Evolutionary conservation across 371 early-diverging fungal genomes (phyloP).

Genomic region (Mortierella sp.): DNA sequence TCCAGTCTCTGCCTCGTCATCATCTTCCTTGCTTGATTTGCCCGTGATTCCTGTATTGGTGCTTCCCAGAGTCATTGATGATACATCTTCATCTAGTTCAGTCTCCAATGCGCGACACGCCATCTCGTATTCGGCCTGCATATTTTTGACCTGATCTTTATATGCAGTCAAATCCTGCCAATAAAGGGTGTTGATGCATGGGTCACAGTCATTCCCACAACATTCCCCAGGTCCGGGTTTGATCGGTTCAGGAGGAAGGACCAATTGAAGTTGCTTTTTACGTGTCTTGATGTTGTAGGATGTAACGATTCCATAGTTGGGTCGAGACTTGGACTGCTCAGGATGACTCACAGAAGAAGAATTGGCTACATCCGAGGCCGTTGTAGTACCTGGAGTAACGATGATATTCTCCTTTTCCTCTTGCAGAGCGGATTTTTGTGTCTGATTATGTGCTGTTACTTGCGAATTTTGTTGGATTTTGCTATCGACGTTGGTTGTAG

Average conservation of each 20-base stretch:
- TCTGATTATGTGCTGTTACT: neutral
- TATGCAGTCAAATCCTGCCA: slow-evolving; percentile 38
- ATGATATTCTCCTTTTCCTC: neutral
- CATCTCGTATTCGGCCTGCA: slow-evolving; percentile 15
- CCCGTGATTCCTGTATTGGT: neutral
- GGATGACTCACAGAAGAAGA: neutral
- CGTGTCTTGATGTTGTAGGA: slow-evolving; percentile 33
- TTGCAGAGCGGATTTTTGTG: neutral
- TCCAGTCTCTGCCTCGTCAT: neutral
- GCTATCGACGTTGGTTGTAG: neutral
- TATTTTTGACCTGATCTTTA: slow-evolving; percentile 6
- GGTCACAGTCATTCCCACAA: slow-evolving; percentile 54
- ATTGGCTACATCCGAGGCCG: neutral
- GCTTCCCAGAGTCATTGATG: neutral
- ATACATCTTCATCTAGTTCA: neutral
- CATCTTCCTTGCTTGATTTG: neutral
- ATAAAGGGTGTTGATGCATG: slow-evolving; percentile 49
- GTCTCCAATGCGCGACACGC: slow-evolving; percentile 17
- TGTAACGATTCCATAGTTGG: slow-evolving; percentile 35
- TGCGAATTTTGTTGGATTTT: too few species aligned
- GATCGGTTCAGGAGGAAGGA: slow-evolving; percentile 32
- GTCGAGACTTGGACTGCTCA: neutral
- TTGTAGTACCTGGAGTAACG: neutral
- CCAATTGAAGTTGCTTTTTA: slow-evolving; percentile 18
- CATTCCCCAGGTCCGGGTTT: slow-evolving; percentile 53